Evolutionary conservation across 441 rosid genomes (phyloP).

Genomic region (Viola pubescens): DNA sequence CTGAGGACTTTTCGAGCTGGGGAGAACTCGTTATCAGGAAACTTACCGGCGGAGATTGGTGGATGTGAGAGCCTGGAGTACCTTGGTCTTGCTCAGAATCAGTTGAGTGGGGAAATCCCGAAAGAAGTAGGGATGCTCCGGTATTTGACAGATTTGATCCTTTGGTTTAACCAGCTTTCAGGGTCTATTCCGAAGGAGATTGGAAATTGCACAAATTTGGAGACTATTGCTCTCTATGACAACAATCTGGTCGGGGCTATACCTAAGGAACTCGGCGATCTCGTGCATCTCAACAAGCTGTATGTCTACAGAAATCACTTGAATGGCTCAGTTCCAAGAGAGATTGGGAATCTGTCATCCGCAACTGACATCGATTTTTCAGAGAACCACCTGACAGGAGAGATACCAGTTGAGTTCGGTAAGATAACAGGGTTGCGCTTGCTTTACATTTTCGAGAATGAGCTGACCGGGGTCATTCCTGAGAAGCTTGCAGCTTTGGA

Average conservation of each 20-base stretch:
- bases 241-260: slow-evolving; percentile 64
- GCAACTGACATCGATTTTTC: slow-evolving; percentile 77
- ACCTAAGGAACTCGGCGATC: slow-evolving; percentile 62
- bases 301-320: slow-evolving; percentile 68
- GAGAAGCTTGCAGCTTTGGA: slow-evolving; percentile 49
- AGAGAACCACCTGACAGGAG: slow-evolving; percentile 61
- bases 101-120: slow-evolving; percentile 58
- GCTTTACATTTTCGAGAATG: slow-evolving; percentile 75
- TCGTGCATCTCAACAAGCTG: slow-evolving; percentile 36
- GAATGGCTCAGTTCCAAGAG: slow-evolving; percentile 75
- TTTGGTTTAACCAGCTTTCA: slow-evolving; percentile 68
- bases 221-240: slow-evolving; percentile 64
- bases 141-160: slow-evolving; percentile 51
- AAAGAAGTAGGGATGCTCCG: slow-evolving; percentile 66
- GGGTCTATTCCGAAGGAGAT: slow-evolving; percentile 69
- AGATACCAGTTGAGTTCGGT: slow-evolving; percentile 65
- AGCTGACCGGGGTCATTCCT: slow-evolving; percentile 65
- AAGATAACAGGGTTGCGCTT: slow-evolving; percentile 47
- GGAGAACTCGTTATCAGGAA: slow-evolving; percentile 79
- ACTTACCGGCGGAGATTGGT: slow-evolving; percentile 63
- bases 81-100: slow-evolving; percentile 90
- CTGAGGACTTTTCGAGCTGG: slow-evolving; percentile 69
- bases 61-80: slow-evolving; percentile 53
- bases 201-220: slow-evolving; percentile 54
- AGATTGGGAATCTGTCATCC: slow-evolving; percentile 61